Evolutionary conservation across 306 rosid genomes (phyloP), one percentile per base, ranked within the genome.

Genomic region (Prunus dulcis): DNA sequence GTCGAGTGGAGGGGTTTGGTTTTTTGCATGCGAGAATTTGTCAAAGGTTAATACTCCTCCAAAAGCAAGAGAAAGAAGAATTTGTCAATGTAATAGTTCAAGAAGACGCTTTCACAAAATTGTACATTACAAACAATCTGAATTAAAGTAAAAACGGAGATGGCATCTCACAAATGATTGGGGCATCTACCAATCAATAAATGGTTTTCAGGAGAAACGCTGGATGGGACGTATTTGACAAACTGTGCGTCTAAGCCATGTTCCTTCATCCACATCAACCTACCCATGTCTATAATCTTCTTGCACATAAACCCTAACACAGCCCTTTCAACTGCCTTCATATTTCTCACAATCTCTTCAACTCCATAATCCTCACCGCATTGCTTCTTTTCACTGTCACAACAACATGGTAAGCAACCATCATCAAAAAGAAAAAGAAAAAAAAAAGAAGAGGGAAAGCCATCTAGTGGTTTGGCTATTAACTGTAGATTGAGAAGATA

Each of bases 191-290:
- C 97, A 61, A 95, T 80, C 43, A 95, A 84, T 73, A 95, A 76
- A 84, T 88, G 91, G 86, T 95, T 95, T 84, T 95, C 98, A 22
- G 97, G 98, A 79, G 98, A 95, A 73, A 95, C 85, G 73, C 68
- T 80, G 3, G 92, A 53, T 9, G 92, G 92, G 65, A 95, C 98
- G 76, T 89, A 92, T 82, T 85, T 90, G 70, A 92, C 91, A 77
- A 92, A 85, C 83, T 79, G 79, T n/a, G 96, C 74, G 58, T 86
- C 86, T 56, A 92, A 83, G 25, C 97, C 97, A 43, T 67, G 78
- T 28, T 90, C 87, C 86, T 84, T 95, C 72, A 89, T 41, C 97
- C 98, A 92, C 90, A 84, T 82, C 79, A 87, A 71, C 85, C 98
- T 88, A 25, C 98, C 99, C 84, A 84, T 84, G 76, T 95, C 97